Evolutionary conservation across 2,329 filamentous ascomycete genomes (phyloP).

Genomic region (Trichothecium sympodiale): DNA sequence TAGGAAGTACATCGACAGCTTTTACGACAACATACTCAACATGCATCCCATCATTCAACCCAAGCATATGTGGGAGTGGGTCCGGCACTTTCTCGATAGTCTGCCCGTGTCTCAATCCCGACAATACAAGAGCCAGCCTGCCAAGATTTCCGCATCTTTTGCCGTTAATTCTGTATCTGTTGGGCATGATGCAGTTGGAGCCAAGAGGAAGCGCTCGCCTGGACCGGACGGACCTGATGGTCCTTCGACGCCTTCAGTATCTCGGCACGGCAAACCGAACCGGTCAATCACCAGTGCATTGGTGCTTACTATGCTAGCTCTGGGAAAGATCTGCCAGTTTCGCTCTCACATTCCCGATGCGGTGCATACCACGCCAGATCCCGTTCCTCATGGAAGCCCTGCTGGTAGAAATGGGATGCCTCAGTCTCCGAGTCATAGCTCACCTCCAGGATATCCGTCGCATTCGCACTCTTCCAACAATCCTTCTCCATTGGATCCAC

Average conservation of each 20-base stretch:
- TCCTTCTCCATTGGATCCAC: constrained; percentile 38
- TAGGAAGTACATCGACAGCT: constrained; percentile 42
- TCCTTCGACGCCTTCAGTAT: constrained; percentile 22
- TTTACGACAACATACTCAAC: constrained; percentile 49
- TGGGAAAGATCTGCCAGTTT: constrained; percentile 69
- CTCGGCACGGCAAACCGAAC: constrained; percentile 35
- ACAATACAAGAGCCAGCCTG: constrained; percentile 14
- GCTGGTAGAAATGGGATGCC: constrained; percentile 37
- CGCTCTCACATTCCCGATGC: constrained; percentile 46
- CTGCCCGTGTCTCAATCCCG: constrained; percentile 24
- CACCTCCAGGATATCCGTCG: constrained; percentile 33
- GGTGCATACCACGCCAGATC: constrained; percentile 24
- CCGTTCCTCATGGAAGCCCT: constrained; percentile 22
- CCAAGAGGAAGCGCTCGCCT: constrained; percentile 47
- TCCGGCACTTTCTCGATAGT: constrained; percentile 38
- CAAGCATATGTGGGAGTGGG: constrained; percentile 39
- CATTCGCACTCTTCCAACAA: constrained; percentile 39
- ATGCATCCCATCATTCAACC: constrained; percentile 55
- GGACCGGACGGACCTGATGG: constrained; percentile 21
- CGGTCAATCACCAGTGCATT: constrained; percentile 71
- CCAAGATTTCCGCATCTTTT: constrained; percentile 21
- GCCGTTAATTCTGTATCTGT: constrained; percentile 13
- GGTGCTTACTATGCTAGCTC: constrained; percentile 69
- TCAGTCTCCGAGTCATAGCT: constrained; percentile 42
- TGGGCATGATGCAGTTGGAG: constrained; percentile 16